These are phyloP conservation scores for Amylocystis lapponica DNA, from an alignment of 768 basidiomycete species.

Conservation along the genomic window DNA sequence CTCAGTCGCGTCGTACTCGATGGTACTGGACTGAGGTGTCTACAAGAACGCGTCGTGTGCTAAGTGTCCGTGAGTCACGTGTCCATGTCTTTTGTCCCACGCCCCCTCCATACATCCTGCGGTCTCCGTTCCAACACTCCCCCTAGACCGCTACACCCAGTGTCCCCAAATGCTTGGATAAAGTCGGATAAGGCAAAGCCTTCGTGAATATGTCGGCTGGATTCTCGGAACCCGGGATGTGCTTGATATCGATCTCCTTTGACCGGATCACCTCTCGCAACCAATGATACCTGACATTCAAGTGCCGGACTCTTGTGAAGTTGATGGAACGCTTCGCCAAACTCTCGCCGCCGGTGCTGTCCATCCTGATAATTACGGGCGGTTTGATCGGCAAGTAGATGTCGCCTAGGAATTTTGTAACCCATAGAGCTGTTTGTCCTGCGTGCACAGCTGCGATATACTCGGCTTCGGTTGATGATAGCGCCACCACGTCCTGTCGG, in stretches of 20 bases:
- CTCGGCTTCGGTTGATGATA: constrained; percentile 39
- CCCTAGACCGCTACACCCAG: too few relatives aligned
- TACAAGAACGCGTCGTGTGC: too few relatives aligned
- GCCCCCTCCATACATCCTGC: too few relatives aligned
- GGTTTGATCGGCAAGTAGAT: background rate
- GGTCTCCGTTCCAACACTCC: too few relatives aligned
- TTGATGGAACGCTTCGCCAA: background rate
- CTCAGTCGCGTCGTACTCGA: too few relatives aligned
- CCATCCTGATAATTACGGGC: background rate
- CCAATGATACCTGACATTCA: too few relatives aligned
- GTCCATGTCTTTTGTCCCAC: too few relatives aligned
- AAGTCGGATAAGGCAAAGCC: constrained; percentile 11
- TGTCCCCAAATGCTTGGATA: constrained; percentile 1
- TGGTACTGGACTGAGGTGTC: too few relatives aligned
- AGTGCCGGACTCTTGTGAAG: background rate
- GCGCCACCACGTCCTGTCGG: constrained; percentile 32
- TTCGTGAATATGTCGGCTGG: constrained; percentile 32
- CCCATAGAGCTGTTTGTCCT: background rate
- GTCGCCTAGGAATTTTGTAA: constrained; percentile 1
- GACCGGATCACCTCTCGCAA: too few relatives aligned
- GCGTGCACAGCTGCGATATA: constrained; percentile 24
- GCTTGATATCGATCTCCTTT: background rate
- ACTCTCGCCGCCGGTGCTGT: background rate
- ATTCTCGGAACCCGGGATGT: constrained; percentile 11
- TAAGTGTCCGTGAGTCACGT: too few relatives aligned